Base-by-base conservation (phyloP, 2,329 filamentous ascomycete species). In the Camillea tinctor region DNA sequence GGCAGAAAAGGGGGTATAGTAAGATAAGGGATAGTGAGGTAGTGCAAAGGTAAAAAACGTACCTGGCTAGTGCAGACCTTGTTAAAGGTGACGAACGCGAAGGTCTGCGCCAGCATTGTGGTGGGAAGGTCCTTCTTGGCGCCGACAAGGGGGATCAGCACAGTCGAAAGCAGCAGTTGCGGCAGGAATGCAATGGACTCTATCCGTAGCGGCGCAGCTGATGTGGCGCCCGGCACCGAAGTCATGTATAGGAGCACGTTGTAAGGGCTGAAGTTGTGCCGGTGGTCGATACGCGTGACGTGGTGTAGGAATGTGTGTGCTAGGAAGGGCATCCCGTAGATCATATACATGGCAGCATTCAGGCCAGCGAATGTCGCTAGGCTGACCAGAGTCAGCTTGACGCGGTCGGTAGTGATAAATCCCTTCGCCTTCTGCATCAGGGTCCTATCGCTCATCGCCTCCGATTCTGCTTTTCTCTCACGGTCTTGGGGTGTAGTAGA, bases 21-120 rank as follows among this genome's bases (percentile, higher is more conserved):
- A 40, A 24, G 44, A 8, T 3, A 50, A n/a, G 1, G 26, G 2
- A 22, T 30, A 30, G 15, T 51, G 20, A 19, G 8, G 17, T 44
- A 20, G 24, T 19, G 30, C 4, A 7, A 21, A 1, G 23, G 23
- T 30, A 40, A 24, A 36, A 26, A 48, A 72, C 83, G 64, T 84
- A 95, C 92, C 84, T 98, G 94, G 71, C 93, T 97, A 2, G 95
- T 99, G 82, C 94, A 98, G 63, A 99, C 95, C 79, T 99, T 99
- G 79, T 99, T 99, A 69, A 98, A 98, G 0, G 93, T 89, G 3
- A 98, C 95, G 75, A 99, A 99, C 0, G 94, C 92, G 76, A 97
- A 97, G 0, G 95, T 98, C 77, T 99, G 95, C 3, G 92, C 92
- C 63, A 98, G 84, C 91, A 98, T 93, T 4, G 91, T 89, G 0